Conservation (phyloP, 1,139 yeast genomes). For the Blastobotrys arbuscula region DNA sequence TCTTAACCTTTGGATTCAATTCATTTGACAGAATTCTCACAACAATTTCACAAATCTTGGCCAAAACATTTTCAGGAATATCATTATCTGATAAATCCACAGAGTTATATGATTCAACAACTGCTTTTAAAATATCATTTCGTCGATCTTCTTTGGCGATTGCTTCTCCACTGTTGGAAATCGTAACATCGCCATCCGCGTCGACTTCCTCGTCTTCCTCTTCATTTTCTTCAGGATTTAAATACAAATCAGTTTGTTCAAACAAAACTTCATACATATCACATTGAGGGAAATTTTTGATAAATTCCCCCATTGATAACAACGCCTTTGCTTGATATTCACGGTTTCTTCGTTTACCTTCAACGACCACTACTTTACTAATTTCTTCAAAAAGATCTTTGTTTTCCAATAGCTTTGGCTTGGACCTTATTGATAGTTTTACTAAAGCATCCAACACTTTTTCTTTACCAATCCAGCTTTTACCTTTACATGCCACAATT, state of each 20-base stretch:
- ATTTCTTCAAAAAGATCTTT: constrained; percentile 16
- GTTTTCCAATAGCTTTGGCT: constrained; percentile 24
- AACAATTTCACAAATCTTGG: constrained; percentile 1
- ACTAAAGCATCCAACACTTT: constrained; percentile 65
- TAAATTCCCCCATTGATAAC: constrained; percentile 25
- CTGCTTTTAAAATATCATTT: constrained; percentile 31
- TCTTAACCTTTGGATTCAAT: background rate
- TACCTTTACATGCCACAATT: constrained; percentile 62
- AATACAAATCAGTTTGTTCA: constrained; percentile 31
- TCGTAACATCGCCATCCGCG: constrained; percentile 23
- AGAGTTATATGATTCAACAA: constrained; percentile 23
- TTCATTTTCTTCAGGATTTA: constrained; percentile 17
- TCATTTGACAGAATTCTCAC: constrained; percentile 1
- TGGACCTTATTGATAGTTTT: constrained; percentile 46
- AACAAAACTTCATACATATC: constrained; percentile 34
- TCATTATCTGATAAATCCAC: background rate
- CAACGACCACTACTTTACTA: constrained; percentile 33
- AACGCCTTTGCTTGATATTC: constrained; percentile 47
- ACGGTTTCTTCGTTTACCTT: constrained; percentile 63
- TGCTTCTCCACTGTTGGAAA: constrained; percentile 15
- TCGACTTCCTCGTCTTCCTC: constrained; percentile 27
- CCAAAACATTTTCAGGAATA: constrained; percentile 7
- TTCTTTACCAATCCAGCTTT: constrained; percentile 89
- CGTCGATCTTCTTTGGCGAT: constrained; percentile 38
- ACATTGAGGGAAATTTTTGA: constrained; percentile 28